A percentile compares a stretch with the other conserved stretches of the same genome.
These are phyloP conservation scores for Beta vulgaris DNA, from an alignment of 148 eudicot species.

Conservation along the genomic window DNA sequence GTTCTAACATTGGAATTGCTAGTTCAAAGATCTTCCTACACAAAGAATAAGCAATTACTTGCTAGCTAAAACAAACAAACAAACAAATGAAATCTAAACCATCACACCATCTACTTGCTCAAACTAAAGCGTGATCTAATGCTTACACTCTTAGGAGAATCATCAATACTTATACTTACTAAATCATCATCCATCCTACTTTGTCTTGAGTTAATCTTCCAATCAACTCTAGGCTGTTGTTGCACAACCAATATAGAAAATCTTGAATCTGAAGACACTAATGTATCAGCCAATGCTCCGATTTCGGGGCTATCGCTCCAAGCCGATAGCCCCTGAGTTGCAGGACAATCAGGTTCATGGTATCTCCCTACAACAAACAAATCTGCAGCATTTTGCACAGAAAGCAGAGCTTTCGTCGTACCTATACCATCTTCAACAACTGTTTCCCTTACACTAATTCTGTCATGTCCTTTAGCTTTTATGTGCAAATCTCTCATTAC, in stretches of 20 bases:
- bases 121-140: conserved; percentile 12
- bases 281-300: conserved; percentile 34
- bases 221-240: conserved; percentile 23
- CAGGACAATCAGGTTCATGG: conserved; percentile 39
- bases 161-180: background rate
- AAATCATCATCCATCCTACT: conserved; percentile 15
- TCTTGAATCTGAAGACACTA: conserved; percentile 28
- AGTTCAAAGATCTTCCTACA: background rate
- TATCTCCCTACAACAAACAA: conserved; percentile 35
- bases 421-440: conserved; percentile 29
- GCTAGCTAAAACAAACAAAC: background rate
- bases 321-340: conserved; percentile 21
- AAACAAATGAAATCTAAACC: background rate
- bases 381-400: conserved; percentile 25
- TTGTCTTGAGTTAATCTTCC: conserved; percentile 1
- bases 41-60: background rate
- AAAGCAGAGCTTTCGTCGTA: conserved; percentile 27
- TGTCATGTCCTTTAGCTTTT: conserved; percentile 17
- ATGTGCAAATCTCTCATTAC: conserved; percentile 30
- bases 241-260: conserved; percentile 35
- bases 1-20: background rate
- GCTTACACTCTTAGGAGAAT: conserved; percentile 9
- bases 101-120: background rate
- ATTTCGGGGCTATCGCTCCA: conserved; percentile 39
- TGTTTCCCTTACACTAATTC: conserved; percentile 16